These are phyloP conservation scores for Cordyceps fumosorosea DNA, from an alignment of 2,329 filamentous ascomycete species.

Conservation along the genomic window DNA sequence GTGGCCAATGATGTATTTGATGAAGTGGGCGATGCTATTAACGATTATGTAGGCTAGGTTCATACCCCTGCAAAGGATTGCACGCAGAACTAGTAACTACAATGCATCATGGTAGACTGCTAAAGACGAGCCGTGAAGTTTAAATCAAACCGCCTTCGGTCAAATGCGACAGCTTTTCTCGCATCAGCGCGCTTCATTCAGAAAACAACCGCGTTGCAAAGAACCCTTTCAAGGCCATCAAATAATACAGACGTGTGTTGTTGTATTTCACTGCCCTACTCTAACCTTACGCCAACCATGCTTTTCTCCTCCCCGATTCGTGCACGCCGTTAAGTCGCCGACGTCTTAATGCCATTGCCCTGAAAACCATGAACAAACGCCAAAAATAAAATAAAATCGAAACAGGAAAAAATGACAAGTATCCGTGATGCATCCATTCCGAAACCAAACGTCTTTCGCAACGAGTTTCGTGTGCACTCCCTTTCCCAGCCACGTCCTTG, in stretches of 20 bases:
- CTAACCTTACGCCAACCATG: constrained; percentile 9
- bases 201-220: neutral
- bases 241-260: neutral
- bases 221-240: neutral
- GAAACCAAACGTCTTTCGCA: neutral
- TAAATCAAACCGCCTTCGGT: too few species aligned
- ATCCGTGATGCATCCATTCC: neutral
- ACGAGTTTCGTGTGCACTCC: neutral
- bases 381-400: neutral
- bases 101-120: too few species aligned
- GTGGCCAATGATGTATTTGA: constrained; percentile 15
- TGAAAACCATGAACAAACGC: constrained; percentile 5
- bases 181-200: neutral
- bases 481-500: neutral
- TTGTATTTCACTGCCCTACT: constrained; percentile 5
- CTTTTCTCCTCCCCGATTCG: constrained; percentile 3
- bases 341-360: constrained; percentile 1
- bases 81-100: too few species aligned
- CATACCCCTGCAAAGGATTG: neutral
- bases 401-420: neutral
- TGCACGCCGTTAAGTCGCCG: neutral
- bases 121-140: too few species aligned
- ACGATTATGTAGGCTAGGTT: neutral
- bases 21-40: neutral
- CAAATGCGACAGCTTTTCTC: too few species aligned